Base-by-base conservation (phyloP, 1,139 yeast species). In the Suhomyces taliae region DNA sequence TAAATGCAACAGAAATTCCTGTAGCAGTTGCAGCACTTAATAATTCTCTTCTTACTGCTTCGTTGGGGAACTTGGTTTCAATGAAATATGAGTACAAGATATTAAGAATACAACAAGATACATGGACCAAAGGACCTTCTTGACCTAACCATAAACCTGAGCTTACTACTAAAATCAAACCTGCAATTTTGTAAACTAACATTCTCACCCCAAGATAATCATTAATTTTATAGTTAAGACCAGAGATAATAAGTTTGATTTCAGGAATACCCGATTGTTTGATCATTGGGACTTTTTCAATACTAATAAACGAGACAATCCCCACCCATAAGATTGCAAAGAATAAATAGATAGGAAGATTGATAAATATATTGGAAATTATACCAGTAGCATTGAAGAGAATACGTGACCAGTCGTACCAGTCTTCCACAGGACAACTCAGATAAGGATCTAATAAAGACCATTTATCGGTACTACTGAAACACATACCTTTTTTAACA, bases 101-200 rank as follows among this genome's bases (percentile, higher is more conserved):
- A 48, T 72, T 72, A 39, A 72, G 58, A 15, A 75, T 76, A 54
- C 95, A 86, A 52, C 91, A 83, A 0, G 95, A 82, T 8, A 90
- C 82, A 65, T 90, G 97, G 31, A 90, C 96, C 48, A 93, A 72
- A 0, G 98, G 98, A 1, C 97, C 98, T 59, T 91, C 98, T 60
- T 87, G 87, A 9, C 98, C 97, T 7, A 90, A 76, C 87, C 96
- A 89, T 2, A 91, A 62, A 0, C 97, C 97, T 1, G 95, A 82
- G 24, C 95, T 83, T 11, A 89, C 87, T 36, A 84, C 85, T 41
- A 86, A 67, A 34, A 83, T 67, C 50, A 87, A 66, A 26, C 90
- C 86, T 3, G 71, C 43, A 2, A 76, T 68, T 57, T 85, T 85
- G 51, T 71, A 67, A 1, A 76, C 35, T 12, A 85, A 67, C 1